Conservation (phyloP, 768 basidiomycete genomes). For the Termitomyces sp. region DNA sequence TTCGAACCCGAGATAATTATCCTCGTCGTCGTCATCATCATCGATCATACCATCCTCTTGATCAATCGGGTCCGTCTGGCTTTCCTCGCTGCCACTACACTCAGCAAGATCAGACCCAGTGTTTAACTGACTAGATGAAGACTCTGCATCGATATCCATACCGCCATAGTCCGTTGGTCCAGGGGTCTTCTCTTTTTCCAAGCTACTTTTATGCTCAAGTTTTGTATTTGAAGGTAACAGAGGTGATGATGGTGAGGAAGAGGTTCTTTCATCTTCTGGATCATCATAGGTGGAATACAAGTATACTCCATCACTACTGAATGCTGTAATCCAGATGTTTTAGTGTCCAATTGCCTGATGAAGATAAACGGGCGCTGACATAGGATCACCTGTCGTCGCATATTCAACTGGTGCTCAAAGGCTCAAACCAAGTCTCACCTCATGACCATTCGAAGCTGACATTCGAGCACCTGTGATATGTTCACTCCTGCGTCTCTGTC, state of each 20-base stretch:
- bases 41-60: slow-evolving; percentile 1
- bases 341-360: slow-evolving; percentile 6
- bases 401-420: neutral
- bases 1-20: slow-evolving; percentile 22
- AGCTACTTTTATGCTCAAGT: slow-evolving; percentile 15
- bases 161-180: slow-evolving; percentile 16
- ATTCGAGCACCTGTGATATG: slow-evolving; percentile 79
- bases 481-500: slow-evolving; percentile 33
- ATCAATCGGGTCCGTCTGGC: neutral
- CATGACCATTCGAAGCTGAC: slow-evolving; percentile 68
- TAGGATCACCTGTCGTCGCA: slow-evolving; percentile 49
- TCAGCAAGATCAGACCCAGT: slow-evolving; percentile 18
- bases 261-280: slow-evolving; percentile 27
- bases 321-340: slow-evolving; percentile 44
- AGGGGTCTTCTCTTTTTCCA: slow-evolving; percentile 4
- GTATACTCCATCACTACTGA: slow-evolving; percentile 69
- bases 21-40: slow-evolving; percentile 26
- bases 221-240: slow-evolving; percentile 28
- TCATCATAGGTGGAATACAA: slow-evolving; percentile 72
- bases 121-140: slow-evolving; percentile 16
- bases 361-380: slow-evolving; percentile 38
- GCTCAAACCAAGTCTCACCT: slow-evolving; percentile 39
- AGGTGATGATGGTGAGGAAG: slow-evolving; percentile 21
- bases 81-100: slow-evolving; percentile 19
- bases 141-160: slow-evolving; percentile 26